Conservation (phyloP, 768 basidiomycete genomes). For the Bullera alba region DNA sequence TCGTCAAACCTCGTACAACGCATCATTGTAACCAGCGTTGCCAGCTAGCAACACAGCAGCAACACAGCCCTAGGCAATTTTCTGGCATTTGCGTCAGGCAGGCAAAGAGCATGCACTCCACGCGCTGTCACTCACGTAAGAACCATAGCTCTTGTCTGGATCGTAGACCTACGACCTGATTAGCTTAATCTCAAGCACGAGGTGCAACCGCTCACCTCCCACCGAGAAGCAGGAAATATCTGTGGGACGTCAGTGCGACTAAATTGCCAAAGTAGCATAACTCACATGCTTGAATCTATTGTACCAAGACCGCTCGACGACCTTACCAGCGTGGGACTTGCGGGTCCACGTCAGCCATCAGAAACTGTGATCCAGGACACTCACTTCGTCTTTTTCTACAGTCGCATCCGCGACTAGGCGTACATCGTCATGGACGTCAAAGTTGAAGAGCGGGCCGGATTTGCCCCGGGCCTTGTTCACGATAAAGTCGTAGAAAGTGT, state of each 20-base stretch:
- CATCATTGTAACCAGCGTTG: too few relatives aligned
- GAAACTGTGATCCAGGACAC: conserved; percentile 5
- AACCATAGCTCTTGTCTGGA: conserved; percentile 86
- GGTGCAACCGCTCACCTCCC: too few relatives aligned
- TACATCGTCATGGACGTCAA: conserved; percentile 98
- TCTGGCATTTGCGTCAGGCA: too few relatives aligned
- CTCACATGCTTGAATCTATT: conserved; percentile 72
- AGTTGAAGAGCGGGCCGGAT: conserved; percentile 94
- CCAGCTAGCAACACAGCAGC: too few relatives aligned
- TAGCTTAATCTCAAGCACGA: too few relatives aligned
- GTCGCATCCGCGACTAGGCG: conserved; percentile 89
- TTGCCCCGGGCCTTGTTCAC: conserved; percentile 97
- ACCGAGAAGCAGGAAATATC: conserved; percentile 91
- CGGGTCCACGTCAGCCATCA: not conserved
- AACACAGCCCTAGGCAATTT: too few relatives aligned
- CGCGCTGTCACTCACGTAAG: conserved; percentile 74
- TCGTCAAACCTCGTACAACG: too few relatives aligned
- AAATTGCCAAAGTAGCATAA: not conserved
- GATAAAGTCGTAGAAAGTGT: conserved; percentile 98
- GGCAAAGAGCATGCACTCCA: too few relatives aligned
- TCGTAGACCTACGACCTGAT: too few relatives aligned
- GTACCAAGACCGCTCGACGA: conserved; percentile 93
- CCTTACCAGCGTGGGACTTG: conserved; percentile 85
- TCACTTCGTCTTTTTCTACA: conserved; percentile 90
- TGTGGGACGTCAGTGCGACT: conserved; percentile 39